Evolutionary conservation across 768 basidiomycete genomes (phyloP), one percentile per base, ranked within the genome.

Genomic region (Phanerochaete carnosa): DNA sequence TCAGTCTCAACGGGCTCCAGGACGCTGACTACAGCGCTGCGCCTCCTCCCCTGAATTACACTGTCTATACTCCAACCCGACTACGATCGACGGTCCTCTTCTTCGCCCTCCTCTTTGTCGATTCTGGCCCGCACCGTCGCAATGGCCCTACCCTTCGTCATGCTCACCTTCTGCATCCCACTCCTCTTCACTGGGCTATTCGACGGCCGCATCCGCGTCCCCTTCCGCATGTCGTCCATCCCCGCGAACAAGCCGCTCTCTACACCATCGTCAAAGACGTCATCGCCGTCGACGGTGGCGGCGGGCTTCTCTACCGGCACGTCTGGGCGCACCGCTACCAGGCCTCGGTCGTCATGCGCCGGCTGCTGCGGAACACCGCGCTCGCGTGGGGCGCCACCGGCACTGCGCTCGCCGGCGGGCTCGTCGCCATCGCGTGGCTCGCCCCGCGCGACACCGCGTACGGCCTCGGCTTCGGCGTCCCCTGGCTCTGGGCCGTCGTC

Each of bases 281-380:
- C 64, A 61, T 72, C 56, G 70, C 71, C 28, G 71, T 71, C 35
- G 71, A 72, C 54, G 71, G 71, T 35, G 66, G 69, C 29, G 71
- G 70, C 47, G 65, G 70, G 45, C 63, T 66, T 53, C 65, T 66
- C 54, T 72, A 71, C 64, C 71, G 69, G 4, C 68, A 72, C 60
- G 71, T 69, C 8, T 72, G 70, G 71, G 70, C 69, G 22, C 64
- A 66, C 29, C 67, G 68, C 26, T 72, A 72, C 64, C 69, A 72
- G 60, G 60, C 66, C 26, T 70, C 69, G 6, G 47, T 55, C 19
- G 62, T 68, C 37, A 69, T 72, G 64, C 66, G 69, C 45, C 61
- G 56, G 16, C 63, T 70, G 35, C 55, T 70, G 30, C 68, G 70
- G 25, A 50, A 59, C 52, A 60, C 60, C 22, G 61, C 69, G 23